Percentiles rank a stretch among this genome's conserved stretches.
Conservation (phyloP, 2,329 filamentous ascomycete genomes). For the Cordyceps javanica region DNA sequence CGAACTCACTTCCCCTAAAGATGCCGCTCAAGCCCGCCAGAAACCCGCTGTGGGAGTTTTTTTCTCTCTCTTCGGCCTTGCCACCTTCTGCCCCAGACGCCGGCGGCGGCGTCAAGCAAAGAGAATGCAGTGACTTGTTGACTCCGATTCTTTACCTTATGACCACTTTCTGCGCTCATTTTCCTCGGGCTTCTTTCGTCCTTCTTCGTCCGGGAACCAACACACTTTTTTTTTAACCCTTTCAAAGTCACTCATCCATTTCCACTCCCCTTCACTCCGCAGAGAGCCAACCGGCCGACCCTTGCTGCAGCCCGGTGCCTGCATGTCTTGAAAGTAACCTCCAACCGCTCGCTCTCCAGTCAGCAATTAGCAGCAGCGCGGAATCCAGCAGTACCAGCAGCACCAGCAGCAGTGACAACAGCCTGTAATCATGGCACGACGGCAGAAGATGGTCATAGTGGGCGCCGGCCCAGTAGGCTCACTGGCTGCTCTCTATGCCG, state of each 20-base stretch:
- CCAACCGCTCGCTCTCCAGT: neutral
- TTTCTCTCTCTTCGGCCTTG: too few species aligned
- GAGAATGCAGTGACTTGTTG: too few species aligned
- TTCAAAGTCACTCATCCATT: too few species aligned
- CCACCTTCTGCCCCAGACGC: too few species aligned
- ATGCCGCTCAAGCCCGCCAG: too few species aligned
- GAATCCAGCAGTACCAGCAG: too few species aligned
- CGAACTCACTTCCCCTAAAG: too few species aligned
- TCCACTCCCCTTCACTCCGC: neutral
- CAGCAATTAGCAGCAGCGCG: neutral
- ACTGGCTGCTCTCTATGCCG: conserved; percentile 86
- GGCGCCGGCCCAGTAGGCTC: conserved; percentile 92
- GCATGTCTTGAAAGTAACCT: neutral
- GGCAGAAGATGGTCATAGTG: conserved; percentile 72
- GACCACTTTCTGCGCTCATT: neutral
- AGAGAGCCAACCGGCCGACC: neutral
- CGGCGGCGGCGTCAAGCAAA: too few species aligned
- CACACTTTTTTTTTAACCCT: neutral
- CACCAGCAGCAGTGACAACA: too few species aligned
- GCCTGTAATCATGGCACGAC: conserved; percentile 28
- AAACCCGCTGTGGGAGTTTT: too few species aligned
- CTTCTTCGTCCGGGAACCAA: neutral
- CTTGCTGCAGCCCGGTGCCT: neutral
- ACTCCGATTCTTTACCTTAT: neutral
- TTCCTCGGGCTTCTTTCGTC: neutral